Evolutionary conservation across 805 yeast genomes (phyloP), one percentile per base, ranked within the genome.

Genomic region (Maudiozyma bulderi): DNA sequence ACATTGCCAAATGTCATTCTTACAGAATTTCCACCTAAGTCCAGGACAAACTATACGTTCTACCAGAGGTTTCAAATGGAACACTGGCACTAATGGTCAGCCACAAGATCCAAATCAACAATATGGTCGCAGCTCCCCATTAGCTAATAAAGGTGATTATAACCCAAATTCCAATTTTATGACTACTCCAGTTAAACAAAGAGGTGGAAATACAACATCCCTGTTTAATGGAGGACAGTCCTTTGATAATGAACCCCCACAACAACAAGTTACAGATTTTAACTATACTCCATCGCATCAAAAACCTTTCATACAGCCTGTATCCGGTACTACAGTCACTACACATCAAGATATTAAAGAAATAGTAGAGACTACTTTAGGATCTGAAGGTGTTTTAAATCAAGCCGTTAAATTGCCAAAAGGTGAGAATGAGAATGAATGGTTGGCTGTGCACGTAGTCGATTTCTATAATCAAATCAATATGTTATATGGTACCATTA

Each of bases 381-480:
- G 99, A 0, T 84, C 96, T 0, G 95, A 91, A 35, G 82, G 91
- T 33, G 90, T 90, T 2, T 73, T 93, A 54, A 85, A 86, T 29
- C 95, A 88, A 66, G 98, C 98, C 0, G 98, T 91, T 26, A 85
- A 85, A 61, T 72, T 93, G 31, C 99, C 99, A 14, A 85, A 78
- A 57, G 98, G 93, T 52, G 99, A 91, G 67, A 93, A 87, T 59
- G 62, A 81, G 48, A 83, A 84, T 58, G 99, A 91, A 65, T 91
- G 99, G 99, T 69, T 91, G 49, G 98, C 99, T 0, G 95, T 90
- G 10, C 96, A 91, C 64, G 93, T 91, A n/a, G 97, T 90, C 14
- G 98, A 91, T 66, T 93, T 91, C 63, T 91, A 86, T 70, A 90
- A 90, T 65, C 99, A 91, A 65, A 83, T 91, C 56, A 91, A 91